phyloP scores from a whole-genome alignment of 1,284 basidiomycete genomes.

The Amylostereum chailletii region DNA sequence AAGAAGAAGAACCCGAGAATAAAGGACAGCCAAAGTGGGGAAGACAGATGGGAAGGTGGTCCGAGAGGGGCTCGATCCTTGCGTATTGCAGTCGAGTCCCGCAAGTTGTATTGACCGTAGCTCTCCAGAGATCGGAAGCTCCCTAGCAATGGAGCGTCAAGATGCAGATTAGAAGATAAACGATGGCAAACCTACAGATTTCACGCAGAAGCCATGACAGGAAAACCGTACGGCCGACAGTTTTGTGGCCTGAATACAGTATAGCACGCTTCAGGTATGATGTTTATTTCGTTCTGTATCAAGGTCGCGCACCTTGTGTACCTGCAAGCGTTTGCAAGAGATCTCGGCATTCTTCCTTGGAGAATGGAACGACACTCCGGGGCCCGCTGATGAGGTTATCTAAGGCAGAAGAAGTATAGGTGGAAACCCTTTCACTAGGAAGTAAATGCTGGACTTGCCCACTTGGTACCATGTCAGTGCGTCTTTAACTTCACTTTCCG shows the following conservation, averaged over 20 bases:
- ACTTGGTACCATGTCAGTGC: conserved; percentile 39
- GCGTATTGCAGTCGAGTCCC: conserved; percentile 21
- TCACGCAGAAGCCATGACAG: conserved; percentile 38
- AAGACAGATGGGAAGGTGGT: conserved; percentile 9
- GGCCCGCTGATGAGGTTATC: conserved; percentile 37
- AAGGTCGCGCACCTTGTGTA: conserved; percentile 15
- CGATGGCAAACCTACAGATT: conserved; percentile 24
- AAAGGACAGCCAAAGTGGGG: conserved; percentile 20
- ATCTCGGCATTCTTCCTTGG: conserved; percentile 43
- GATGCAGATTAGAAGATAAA: neutral
- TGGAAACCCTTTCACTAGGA: neutral
- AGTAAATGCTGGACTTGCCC: conserved; percentile 19
- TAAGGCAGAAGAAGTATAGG: conserved; percentile 1
- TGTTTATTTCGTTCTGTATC: too few species aligned
- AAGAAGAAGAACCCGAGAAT: conserved; percentile 38
- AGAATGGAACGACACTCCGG: conserved; percentile 37
- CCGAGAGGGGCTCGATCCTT: conserved; percentile 10
- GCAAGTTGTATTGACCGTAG: conserved; percentile 33
- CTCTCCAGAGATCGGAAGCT: conserved; percentile 36
- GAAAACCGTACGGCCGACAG: conserved; percentile 32
- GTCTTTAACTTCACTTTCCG: conserved; percentile 37
- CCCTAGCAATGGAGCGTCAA: conserved; percentile 12
- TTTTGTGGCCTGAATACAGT: conserved; percentile 18
- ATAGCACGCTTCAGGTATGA: too few species aligned
- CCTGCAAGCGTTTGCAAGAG: conserved; percentile 27